These are phyloP conservation scores for Hanseniaspora taiwanica DNA, from an alignment of 805 yeast species.

Conservation along the genomic window DNA sequence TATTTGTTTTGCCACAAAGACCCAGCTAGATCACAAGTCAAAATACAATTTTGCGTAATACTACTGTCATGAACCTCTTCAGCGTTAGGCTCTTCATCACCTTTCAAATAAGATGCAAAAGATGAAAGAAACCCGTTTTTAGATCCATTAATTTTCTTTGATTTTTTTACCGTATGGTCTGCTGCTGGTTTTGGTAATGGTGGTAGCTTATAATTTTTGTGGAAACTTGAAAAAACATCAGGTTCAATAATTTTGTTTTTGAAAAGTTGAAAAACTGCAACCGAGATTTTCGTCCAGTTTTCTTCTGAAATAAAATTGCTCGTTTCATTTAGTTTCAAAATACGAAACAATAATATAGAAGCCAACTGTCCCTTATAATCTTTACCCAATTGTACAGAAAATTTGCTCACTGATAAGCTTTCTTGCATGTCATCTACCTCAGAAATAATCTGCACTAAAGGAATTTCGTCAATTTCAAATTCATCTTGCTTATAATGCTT, in stretches of 20 bases:
- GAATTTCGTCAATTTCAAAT: constrained; percentile 22
- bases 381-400: constrained; percentile 73
- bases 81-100: constrained; percentile 91
- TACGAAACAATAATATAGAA: constrained; percentile 70
- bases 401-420: constrained; percentile 51
- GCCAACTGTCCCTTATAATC: constrained; percentile 89
- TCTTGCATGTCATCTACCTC: constrained; percentile 43
- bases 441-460: constrained; percentile 29
- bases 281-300: constrained; percentile 50
- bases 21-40: constrained; percentile 46
- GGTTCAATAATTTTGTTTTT: constrained; percentile 64
- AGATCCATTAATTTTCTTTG: constrained; percentile 39
- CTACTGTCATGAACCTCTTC: constrained; percentile 82
- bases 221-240: constrained; percentile 50
- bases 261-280: constrained; percentile 49
- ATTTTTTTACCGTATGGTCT: constrained; percentile 46
- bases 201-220: constrained; percentile 38
- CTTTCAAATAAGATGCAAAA: constrained; percentile 81
- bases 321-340: constrained; percentile 46
- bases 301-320: constrained; percentile 24
- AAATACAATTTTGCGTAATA: constrained; percentile 72
- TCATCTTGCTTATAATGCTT: constrained; percentile 3
- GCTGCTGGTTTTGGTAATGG: constrained; percentile 53
- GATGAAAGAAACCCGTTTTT: constrained; percentile 66
- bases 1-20: constrained; percentile 38